phyloP scores from a whole-genome alignment of 2,329 filamentous ascomycete species.

The Elsinoe necatrix region DNA sequence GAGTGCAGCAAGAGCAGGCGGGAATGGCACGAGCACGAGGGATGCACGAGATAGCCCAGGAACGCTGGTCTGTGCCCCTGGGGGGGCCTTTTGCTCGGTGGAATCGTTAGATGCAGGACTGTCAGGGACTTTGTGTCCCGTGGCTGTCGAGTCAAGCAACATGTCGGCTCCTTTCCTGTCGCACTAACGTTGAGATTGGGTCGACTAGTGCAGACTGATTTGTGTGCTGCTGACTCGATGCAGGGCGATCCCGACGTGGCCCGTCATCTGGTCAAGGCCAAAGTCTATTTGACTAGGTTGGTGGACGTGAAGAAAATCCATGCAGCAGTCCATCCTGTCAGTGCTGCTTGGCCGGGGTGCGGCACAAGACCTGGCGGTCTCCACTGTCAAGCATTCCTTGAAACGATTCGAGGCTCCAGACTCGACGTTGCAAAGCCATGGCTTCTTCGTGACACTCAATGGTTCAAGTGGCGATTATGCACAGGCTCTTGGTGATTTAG shows the following conservation, averaged over 20 bases:
- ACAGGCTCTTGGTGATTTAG: background rate
- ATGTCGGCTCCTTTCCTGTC: conserved; percentile 12
- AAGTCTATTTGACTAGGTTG: conserved; percentile 1
- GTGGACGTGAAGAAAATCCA: background rate
- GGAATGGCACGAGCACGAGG: conserved; percentile 8
- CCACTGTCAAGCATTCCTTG: background rate
- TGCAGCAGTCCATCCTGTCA: conserved; percentile 1
- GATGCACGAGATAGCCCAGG: conserved; percentile 1
- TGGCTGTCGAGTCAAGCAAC: conserved; percentile 9
- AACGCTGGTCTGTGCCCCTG: conserved; percentile 14
- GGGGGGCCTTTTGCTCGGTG: background rate
- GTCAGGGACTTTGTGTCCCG: background rate
- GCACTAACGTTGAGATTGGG: conserved; percentile 8
- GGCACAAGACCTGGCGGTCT: background rate
- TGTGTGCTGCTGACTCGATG: background rate
- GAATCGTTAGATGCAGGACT: background rate
- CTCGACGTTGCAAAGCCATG: background rate
- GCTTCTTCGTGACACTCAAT: background rate
- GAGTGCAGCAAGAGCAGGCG: background rate
- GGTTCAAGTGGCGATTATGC: background rate
- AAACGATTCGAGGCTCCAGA: background rate
- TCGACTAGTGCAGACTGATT: background rate
- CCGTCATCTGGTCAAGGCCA: conserved; percentile 8
- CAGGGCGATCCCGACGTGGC: background rate
- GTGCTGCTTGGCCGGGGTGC: background rate